Percentiles rank a stretch among this genome's conserved stretches.
phyloP scores from a whole-genome alignment of 371 early-diverging fungal genomes.

The Chytridium lagenaria region DNA sequence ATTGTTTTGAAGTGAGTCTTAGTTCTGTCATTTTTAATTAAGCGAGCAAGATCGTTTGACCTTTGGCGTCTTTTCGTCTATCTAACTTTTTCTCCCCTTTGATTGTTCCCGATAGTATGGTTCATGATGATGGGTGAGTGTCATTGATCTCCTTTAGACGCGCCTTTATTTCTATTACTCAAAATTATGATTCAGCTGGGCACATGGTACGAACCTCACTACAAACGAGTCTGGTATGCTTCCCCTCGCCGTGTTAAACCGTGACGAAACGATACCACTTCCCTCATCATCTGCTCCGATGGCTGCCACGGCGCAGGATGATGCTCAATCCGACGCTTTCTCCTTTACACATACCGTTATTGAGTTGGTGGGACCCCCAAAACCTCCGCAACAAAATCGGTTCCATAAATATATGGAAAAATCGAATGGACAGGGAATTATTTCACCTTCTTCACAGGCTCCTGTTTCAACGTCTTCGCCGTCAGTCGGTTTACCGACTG shows the following conservation, averaged over 20 bases:
- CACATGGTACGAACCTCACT: slow-evolving; percentile 36
- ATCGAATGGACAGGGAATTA: slow-evolving; percentile 10
- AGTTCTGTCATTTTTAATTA: neutral
- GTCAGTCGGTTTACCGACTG: neutral
- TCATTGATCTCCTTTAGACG: neutral
- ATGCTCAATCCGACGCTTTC: neutral
- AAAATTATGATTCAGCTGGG: slow-evolving; percentile 23
- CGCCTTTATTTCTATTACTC: neutral
- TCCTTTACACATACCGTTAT: slow-evolving; percentile 17
- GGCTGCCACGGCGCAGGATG: neutral
- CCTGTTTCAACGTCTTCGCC: too few relatives aligned
- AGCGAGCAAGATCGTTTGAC: too few relatives aligned
- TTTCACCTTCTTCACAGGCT: too few relatives aligned
- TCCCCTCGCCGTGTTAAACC: slow-evolving; percentile 11
- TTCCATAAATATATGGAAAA: slow-evolving; percentile 5
- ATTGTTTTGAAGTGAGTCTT: slow-evolving; percentile 33
- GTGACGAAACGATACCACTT: slow-evolving; percentile 9
- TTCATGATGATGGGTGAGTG: slow-evolving; percentile 29
- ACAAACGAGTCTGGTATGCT: slow-evolving; percentile 25
- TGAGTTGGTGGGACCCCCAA: slow-evolving; percentile 14
- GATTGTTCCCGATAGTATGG: neutral
- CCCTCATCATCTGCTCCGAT: neutral
- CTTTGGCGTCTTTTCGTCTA: slow-evolving; percentile 14
- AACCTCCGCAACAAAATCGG: slow-evolving; percentile 8
- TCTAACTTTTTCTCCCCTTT: slow-evolving; percentile 26